Evolutionary conservation across 148 eudicot species (phyloP), one percentile per base, ranked within the genome.

Genomic region (Persicaria maculosa): DNA sequence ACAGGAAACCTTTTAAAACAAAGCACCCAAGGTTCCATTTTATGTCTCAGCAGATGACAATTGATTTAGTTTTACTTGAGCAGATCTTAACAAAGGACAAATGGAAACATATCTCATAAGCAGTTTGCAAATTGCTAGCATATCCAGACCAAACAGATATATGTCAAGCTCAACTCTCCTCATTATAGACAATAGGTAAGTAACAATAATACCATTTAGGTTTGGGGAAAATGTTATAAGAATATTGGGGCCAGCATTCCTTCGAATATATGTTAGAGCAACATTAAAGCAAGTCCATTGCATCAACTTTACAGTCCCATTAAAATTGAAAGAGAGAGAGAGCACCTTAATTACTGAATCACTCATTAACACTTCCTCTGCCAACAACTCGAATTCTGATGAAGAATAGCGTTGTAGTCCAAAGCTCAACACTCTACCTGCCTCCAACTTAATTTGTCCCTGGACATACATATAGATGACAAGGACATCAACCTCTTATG

Each of bases 311-410:
- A 59, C 40, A 22, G 25, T 20, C 65, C 65, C 65, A 59, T 14
- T 22, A 22, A 59, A 5, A 20, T 59, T 4, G 9, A 59, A 20
- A 20, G 10, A 72, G 10, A 11, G 47, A 19, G 72, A 36, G 22
- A 19, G 77, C 76, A 88, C 99, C 90, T 89, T 90, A 17, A 96
- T 85, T 57, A 86, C 83, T 65, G 99, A 96, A 79, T 96, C 96
- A 81, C 99, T 92, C 99, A 96, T 96, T 72, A 96, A 83, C 46
- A 96, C 81, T 82, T 96, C 99, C 83, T 96, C 99, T 52, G 99
- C 99, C 83, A 87, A 77, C 77, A 96, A 80, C 78, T 96, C 99
- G 75, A 96, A 96, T 78, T 90, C 97, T 76, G 99, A 96, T 68
- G 91, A 83, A 73, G 92, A 83, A 81, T 85, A 92, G 77, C 88